These are phyloP conservation scores for Buxus sempervirens DNA, from an alignment of 164 flowering plant genomes.

Conservation along the genomic window DNA sequence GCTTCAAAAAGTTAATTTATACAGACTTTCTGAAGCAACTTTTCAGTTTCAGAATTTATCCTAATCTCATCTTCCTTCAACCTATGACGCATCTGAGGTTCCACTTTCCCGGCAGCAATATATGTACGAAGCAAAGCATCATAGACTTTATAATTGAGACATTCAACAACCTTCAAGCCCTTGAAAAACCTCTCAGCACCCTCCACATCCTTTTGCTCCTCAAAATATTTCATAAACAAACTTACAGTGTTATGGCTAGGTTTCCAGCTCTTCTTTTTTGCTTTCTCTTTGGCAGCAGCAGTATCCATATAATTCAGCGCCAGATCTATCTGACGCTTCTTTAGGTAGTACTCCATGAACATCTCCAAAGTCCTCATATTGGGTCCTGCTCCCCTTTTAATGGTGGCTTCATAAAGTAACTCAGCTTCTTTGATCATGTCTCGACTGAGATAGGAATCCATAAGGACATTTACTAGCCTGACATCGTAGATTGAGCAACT, in stretches of 20 bases:
- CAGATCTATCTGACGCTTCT: slow-evolving; percentile 21
- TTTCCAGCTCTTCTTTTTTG: slow-evolving; percentile 17
- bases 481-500: slow-evolving; percentile 26
- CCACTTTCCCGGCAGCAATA: slow-evolving; percentile 10
- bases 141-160: slow-evolving; percentile 11
- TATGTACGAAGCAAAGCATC: slow-evolving; percentile 13
- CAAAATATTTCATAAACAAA: slow-evolving; percentile 22
- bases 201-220: slow-evolving; percentile 23
- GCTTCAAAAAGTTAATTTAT: slow-evolving; percentile 1
- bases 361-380: slow-evolving; percentile 20
- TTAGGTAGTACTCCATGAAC: slow-evolving; percentile 27
- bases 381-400: slow-evolving; percentile 14
- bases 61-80: slow-evolving; percentile 9
- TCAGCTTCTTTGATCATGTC: slow-evolving; percentile 34
- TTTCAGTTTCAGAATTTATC: slow-evolving; percentile 5
- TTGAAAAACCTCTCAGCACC: slow-evolving; percentile 22
- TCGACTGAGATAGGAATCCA: slow-evolving; percentile 26
- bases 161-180: slow-evolving; percentile 23
- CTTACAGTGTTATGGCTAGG: slow-evolving; percentile 16
- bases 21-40: slow-evolving; percentile 15
- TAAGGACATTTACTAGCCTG: slow-evolving; percentile 29
- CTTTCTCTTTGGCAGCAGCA: slow-evolving; percentile 16
- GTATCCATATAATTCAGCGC: slow-evolving; percentile 29
- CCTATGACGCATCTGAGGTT: slow-evolving; percentile 3
- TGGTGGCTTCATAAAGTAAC: slow-evolving; percentile 17